A percentile compares a stretch with the other conserved stretches of the same genome.
phyloP scores from a whole-genome alignment of 2,329 filamentous ascomycete species.

The Alternaria dauci region DNA sequence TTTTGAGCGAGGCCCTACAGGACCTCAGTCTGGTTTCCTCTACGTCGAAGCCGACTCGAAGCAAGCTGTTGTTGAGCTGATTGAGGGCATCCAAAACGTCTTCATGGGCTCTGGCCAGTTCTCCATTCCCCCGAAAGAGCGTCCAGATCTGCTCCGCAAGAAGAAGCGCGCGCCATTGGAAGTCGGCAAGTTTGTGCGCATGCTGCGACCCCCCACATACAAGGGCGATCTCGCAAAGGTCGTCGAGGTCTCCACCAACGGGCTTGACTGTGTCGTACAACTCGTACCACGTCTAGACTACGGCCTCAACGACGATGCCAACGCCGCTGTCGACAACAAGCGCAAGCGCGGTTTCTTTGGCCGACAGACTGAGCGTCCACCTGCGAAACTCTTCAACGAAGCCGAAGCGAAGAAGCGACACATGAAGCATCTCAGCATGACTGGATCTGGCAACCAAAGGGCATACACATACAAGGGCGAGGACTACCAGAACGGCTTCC shows the following conservation, averaged over 20 bases:
- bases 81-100: constrained; percentile 86
- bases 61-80: constrained; percentile 81
- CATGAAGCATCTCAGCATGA: constrained; percentile 66
- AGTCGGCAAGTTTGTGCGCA: constrained; percentile 89
- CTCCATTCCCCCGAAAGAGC: constrained; percentile 93
- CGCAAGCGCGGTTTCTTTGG: constrained; percentile 72
- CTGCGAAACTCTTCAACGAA: constrained; percentile 91
- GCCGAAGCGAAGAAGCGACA: constrained; percentile 90
- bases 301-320: constrained; percentile 80
- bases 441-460: constrained; percentile 66
- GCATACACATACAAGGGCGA: constrained; percentile 87
- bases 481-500: constrained; percentile 90
- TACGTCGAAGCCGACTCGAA: constrained; percentile 92
- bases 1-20: constrained; percentile 79
- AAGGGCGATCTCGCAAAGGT: constrained; percentile 90
- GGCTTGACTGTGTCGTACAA: constrained; percentile 83
- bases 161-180: constrained; percentile 82
- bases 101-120: constrained; percentile 89
- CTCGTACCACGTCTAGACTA: constrained; percentile 94
- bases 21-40: constrained; percentile 90
- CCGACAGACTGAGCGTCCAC: constrained; percentile 72
- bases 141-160: constrained; percentile 93
- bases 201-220: constrained; percentile 82
- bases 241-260: constrained; percentile 90
- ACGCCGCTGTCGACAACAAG: constrained; percentile 66